Evolutionary conservation across 352 stramenopile genomes (phyloP).

Genomic region (Phytophthora parvispora): DNA sequence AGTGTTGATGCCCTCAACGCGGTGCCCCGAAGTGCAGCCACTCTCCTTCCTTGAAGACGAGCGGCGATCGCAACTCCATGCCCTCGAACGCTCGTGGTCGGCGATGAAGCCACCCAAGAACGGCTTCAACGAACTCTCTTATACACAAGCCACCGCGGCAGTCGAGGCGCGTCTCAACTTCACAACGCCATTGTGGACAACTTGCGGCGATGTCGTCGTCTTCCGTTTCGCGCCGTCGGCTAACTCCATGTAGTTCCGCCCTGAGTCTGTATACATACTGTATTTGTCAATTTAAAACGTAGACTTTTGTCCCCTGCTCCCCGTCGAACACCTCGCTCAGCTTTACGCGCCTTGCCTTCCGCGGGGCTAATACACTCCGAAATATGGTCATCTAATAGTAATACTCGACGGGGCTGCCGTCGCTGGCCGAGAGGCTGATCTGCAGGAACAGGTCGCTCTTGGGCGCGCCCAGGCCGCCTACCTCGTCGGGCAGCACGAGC

Average conservation of each 20-base stretch:
- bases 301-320: background rate
- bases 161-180: constrained; percentile 11
- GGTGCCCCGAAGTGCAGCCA: background rate
- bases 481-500: constrained; percentile 70
- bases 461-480: constrained; percentile 48
- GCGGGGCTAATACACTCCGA: constrained; percentile 33
- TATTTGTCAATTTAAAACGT: constrained; percentile 3
- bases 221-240: constrained; percentile 7
- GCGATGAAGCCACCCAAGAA: constrained; percentile 1
- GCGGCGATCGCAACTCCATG: constrained; percentile 20
- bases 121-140: constrained; percentile 16
- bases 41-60: constrained; percentile 17
- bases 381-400: constrained; percentile 38
- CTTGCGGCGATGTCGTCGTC: no score
- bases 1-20: constrained; percentile 2
- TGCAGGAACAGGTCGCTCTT: constrained; percentile 75
- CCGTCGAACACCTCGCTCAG: no score
- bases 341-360: no score
- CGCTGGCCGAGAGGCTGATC: constrained; percentile 62
- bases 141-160: background rate
- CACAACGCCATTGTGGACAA: background rate
- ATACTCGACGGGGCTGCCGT: constrained; percentile 62
- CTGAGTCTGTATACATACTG: no score
- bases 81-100: background rate
- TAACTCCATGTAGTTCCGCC: no score